Evolutionary conservation across 2,329 filamentous ascomycete genomes (phyloP), one percentile per base, ranked within the genome.

Genomic region (Cladobotryum protrusum): DNA sequence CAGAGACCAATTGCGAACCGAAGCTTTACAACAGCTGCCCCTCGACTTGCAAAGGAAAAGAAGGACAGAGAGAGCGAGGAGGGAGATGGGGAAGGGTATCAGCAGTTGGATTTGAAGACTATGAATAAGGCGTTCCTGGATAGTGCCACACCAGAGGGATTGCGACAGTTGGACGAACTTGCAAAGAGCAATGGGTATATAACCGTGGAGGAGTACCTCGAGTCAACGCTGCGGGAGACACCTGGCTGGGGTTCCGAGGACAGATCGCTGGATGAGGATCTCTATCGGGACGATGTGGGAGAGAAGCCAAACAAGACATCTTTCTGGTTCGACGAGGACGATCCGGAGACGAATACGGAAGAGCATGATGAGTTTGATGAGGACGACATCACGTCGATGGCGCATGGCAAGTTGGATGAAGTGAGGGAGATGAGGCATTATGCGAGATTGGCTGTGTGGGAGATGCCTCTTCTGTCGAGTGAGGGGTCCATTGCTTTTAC

Each of bases 391-490:
- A 86, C 87, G 52, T 82, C 82, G 46, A 77, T 89, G 67, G 93
- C 83, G 1, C 91, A 99, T 69, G 83, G 78, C 47, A 90, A 97
- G 72, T 72, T 99, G 58, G 89, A 96, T 61, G 80, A 93, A 67
- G 85, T 95, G 61, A 79, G 92, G 55, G 91, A 97, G 69, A 78
- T 92, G 65, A 81, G 93, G 73, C 83, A 96, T 62, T 96, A 96
- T 67, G 85, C 87, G 43, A 81, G 93, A 47, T 76, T 96, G 59
- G 83, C 87, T 43, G 89, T 90, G 19, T 99, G 93, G 91, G 93
- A 99, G 69, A 88, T 99, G 86, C 93, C 93, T 9, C 72, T 96
- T 55, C 75, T 99, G 53, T 82, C 85, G 52, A 87, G 91, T 96
- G 80, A 68, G 88, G 77, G 19, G 14, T 29, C 8, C 4, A 17